Conservation (phyloP, 2,329 filamentous ascomycete genomes). For the Pyricularia pennisetigena region DNA sequence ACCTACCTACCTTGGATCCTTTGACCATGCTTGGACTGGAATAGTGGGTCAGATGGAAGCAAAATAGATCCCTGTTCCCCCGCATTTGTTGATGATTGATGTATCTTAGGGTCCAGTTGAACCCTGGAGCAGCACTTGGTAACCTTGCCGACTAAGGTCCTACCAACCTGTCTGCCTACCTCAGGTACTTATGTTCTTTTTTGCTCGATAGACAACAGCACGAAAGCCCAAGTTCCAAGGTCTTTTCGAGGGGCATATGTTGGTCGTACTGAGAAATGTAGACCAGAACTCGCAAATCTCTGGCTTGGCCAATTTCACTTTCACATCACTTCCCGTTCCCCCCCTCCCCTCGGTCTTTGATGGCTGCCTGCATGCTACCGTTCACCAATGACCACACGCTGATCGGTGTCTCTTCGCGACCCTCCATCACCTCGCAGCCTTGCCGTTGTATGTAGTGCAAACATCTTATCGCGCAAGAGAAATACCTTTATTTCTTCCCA, state of each 20-base stretch:
- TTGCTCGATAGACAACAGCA: not conserved
- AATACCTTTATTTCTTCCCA: not conserved
- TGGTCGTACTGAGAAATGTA: not conserved
- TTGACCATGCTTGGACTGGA: not conserved
- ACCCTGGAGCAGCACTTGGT: not conserved
- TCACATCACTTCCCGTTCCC: not conserved
- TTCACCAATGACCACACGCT: not conserved
- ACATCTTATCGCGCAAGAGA: not conserved
- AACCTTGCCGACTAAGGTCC: not conserved
- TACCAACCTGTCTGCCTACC: too few species aligned
- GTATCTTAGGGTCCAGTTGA: not conserved
- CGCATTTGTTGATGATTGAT: not conserved
- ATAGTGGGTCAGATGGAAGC: not conserved
- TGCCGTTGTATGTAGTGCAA: not conserved
- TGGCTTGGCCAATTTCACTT: not conserved
- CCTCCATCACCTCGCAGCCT: not conserved
- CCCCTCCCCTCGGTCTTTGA: not conserved
- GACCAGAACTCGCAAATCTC: not conserved
- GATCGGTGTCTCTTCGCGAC: too few species aligned
- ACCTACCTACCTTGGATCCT: too few species aligned
- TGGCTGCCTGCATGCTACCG: not conserved
- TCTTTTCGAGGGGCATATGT: not conserved
- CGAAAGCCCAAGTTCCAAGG: not conserved
- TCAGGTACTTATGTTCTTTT: too few species aligned
- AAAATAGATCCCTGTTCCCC: not conserved